Evolutionary conservation across 306 rosid species (phyloP).

Genomic region (Sicyos baderoa): DNA sequence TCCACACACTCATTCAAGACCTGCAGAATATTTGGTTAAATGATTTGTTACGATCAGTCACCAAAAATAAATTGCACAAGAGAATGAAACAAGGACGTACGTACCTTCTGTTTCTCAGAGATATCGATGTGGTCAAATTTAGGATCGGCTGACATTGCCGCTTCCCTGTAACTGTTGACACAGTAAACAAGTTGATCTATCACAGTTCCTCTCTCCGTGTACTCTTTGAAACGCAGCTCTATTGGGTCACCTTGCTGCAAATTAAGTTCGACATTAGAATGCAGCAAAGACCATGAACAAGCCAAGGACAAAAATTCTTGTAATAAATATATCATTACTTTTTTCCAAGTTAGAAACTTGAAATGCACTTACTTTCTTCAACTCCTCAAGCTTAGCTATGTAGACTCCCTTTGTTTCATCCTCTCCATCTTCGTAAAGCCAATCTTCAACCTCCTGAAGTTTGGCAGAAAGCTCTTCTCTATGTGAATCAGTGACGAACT

Average conservation of each 20-base stretch:
- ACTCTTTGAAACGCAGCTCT: constrained; percentile 71
- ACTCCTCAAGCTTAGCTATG: constrained; percentile 83
- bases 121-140: constrained; percentile 83
- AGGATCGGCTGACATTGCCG: constrained; percentile 58
- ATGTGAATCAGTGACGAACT: constrained; percentile 62
- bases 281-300: constrained; percentile 7
- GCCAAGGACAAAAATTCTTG: neutral
- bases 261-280: neutral
- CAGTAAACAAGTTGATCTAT: constrained; percentile 52
- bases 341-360: neutral
- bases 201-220: constrained; percentile 54
- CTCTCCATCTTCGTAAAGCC: constrained; percentile 93
- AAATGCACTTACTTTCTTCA: constrained; percentile 47
- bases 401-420: constrained; percentile 96
- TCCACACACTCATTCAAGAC: constrained; percentile 70
- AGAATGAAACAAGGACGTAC: neutral
- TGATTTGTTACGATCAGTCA: neutral
- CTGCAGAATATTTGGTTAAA: constrained; percentile 25
- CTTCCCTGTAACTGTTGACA: constrained; percentile 69
- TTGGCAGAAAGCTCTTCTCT: constrained; percentile 50
- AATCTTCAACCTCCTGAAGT: constrained; percentile 84
- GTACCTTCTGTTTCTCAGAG: constrained; percentile 73
- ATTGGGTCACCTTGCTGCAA: constrained; percentile 92
- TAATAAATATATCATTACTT: neutral
- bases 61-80: neutral